A percentile compares a stretch with the other conserved stretches of the same genome.
phyloP scores from a whole-genome alignment of 768 basidiomycete species.

The Boletellus sp. region DNA sequence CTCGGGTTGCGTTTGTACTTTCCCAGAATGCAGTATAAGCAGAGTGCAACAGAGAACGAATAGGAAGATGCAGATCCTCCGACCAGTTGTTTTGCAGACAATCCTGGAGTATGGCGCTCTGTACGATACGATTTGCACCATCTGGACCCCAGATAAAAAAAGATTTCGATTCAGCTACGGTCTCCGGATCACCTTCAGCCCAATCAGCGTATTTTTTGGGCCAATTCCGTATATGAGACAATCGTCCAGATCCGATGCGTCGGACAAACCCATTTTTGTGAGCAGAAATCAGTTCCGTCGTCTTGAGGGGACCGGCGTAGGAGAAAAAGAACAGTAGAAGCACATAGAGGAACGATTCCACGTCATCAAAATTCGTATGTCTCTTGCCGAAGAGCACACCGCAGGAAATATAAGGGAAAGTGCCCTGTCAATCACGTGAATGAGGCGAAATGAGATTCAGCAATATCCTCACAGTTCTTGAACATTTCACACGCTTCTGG shows the following conservation, averaged over 20 bases:
- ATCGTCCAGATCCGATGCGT: not conserved
- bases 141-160: not conserved
- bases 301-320: not conserved
- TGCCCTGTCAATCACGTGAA: not conserved
- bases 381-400: not conserved
- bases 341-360: constrained; percentile 18
- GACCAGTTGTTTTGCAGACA: not conserved
- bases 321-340: constrained; percentile 14
- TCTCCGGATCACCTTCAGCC: not conserved
- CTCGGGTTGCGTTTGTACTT: not conserved
- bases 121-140: not conserved
- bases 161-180: not conserved
- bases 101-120: too few species aligned
- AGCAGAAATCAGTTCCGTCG: not conserved
- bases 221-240: constrained; percentile 3
- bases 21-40: not conserved
- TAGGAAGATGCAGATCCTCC: not conserved
- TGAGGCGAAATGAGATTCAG: not conserved
- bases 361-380: constrained; percentile 11
- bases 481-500: not conserved
- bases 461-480: constrained; percentile 1
- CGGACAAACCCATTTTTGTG: not conserved
- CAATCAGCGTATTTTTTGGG: not conserved
- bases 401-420: constrained; percentile 11
- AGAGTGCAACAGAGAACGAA: not conserved